Base-by-base conservation (phyloP, 352 stramenopile genomes). In the Phytophthora litchii region DNA sequence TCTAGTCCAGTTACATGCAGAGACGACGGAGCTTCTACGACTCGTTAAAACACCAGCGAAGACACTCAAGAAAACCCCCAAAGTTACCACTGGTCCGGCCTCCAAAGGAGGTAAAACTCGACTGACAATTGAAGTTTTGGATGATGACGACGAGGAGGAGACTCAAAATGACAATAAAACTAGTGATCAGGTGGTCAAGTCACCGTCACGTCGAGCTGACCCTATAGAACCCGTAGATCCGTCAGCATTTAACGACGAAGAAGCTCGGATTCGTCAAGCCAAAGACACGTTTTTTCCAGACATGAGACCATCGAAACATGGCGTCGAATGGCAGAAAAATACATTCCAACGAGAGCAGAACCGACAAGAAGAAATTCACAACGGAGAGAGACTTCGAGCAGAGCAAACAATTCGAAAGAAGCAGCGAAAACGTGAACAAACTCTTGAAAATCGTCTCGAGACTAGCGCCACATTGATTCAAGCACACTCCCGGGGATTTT, bases 121-220 rank as follows among this genome's bases (percentile, higher is more conserved):
- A 19, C 57, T 87, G 44, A 92, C 83, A 0, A 90, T 92, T 37
- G 80, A 92, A 60, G 80, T 92, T 10, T 38, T 90, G 23, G 78
- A 91, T 32, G 68, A 81, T 20, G 72, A 74, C 0, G 64, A 82
- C 1, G 55, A 70, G 0, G 50, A 70, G 1, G 43, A 58, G 4
- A 44, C 36, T 27, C 19, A 50, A 44, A 43, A 31, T 19, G 51
- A 52, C 7, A 47, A 1, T 32, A 56, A 57, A 35, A 5, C 5
- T 27, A 38, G 3, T n/a, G 32, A 48, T 12, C 16, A 65, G 5
- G 41, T 20, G 8, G 13, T 7, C 4, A 56, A 48, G 14, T 32
- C 35, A 43, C 61, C 52, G 8, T n/a, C 2, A n/a, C 25, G 7
- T n/a, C 34, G 16, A 45, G 27, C 23, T 27, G 12, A 70, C 5